A percentile compares a stretch with the other conserved stretches of the same genome.
These are phyloP conservation scores for Populus simonii DNA, from an alignment of 345 rosid genomes.

Conservation along the genomic window DNA sequence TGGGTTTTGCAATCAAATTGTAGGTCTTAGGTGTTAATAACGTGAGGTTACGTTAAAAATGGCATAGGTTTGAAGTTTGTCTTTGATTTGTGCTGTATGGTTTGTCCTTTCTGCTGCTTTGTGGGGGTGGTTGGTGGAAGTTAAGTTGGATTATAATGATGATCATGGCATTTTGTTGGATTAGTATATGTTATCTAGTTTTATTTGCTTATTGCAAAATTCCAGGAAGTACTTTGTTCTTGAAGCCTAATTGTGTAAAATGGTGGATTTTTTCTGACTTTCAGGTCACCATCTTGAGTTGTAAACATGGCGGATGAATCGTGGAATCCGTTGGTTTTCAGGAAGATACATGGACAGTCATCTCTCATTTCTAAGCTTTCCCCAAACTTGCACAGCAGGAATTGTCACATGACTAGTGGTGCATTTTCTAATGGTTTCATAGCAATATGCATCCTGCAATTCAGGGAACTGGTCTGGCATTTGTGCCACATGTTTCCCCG, in stretches of 20 bases:
- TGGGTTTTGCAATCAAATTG: background rate
- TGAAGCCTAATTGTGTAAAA: background rate
- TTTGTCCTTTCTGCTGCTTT: background rate
- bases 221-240: background rate
- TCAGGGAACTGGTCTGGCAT: slow-evolving; percentile 5
- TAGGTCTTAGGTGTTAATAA: background rate
- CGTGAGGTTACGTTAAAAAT: background rate
- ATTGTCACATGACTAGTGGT: background rate
- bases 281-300: slow-evolving; percentile 21
- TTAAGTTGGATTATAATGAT: background rate
- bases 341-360: slow-evolving; percentile 54
- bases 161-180: background rate
- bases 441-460: slow-evolving; percentile 1
- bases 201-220: background rate
- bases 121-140: background rate
- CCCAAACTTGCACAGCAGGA: slow-evolving; percentile 25
- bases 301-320: slow-evolving; percentile 59
- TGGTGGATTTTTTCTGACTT: background rate
- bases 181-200: background rate
- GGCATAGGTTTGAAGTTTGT: background rate
- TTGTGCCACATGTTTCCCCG: slow-evolving; percentile 7
- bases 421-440: background rate
- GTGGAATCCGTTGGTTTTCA: slow-evolving; percentile 48
- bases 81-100: background rate
- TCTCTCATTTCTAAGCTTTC: slow-evolving; percentile 38